A percentile compares a stretch with the other conserved stretches of the same genome.
Evolutionary conservation across 2,329 filamentous ascomycete genomes (phyloP).

Genomic region (Colletotrichum sp.): DNA sequence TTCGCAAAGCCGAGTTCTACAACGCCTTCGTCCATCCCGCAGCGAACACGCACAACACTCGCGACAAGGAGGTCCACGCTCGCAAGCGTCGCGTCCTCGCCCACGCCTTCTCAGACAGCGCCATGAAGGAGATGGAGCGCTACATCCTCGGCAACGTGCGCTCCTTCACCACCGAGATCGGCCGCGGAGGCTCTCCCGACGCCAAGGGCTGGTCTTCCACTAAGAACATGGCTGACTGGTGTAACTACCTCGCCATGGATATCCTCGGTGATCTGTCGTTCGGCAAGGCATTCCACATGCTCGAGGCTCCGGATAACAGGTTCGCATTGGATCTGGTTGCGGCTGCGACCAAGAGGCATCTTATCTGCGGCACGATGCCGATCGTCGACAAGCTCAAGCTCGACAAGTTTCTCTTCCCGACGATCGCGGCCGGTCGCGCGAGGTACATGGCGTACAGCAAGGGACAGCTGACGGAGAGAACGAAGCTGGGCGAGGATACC

Average conservation of each 20-base stretch:
- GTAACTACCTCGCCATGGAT: constrained; percentile 67
- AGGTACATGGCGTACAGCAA: constrained; percentile 76
- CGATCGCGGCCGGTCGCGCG: constrained; percentile 69
- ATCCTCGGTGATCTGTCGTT: constrained; percentile 66
- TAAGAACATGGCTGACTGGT: constrained; percentile 69
- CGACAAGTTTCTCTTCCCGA: constrained; percentile 71
- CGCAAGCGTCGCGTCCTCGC: constrained; percentile 74
- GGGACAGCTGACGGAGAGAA: constrained; percentile 68
- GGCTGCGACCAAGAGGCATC: constrained; percentile 70
- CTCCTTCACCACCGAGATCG: constrained; percentile 68
- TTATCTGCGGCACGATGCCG: constrained; percentile 77
- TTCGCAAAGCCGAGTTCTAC: constrained; percentile 75
- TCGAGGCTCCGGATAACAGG: constrained; percentile 63
- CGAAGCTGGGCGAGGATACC: constrained; percentile 67
- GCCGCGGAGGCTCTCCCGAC: constrained; percentile 40
- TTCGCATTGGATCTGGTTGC: constrained; percentile 72
- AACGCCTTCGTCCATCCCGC: constrained; percentile 74
- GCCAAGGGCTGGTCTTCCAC: constrained; percentile 62
- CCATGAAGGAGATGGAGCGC: constrained; percentile 71
- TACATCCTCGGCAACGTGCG: constrained; percentile 70
- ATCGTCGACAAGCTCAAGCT: constrained; percentile 69
- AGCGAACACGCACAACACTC: constrained; percentile 75
- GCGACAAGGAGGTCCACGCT: constrained; percentile 71
- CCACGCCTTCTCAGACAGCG: constrained; percentile 73
- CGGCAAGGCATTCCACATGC: constrained; percentile 67